Percentiles rank a stretch among this genome's conserved stretches.
Evolutionary conservation across 164 flowering plant species (phyloP).

Genomic region (Berberis thunbergii): DNA sequence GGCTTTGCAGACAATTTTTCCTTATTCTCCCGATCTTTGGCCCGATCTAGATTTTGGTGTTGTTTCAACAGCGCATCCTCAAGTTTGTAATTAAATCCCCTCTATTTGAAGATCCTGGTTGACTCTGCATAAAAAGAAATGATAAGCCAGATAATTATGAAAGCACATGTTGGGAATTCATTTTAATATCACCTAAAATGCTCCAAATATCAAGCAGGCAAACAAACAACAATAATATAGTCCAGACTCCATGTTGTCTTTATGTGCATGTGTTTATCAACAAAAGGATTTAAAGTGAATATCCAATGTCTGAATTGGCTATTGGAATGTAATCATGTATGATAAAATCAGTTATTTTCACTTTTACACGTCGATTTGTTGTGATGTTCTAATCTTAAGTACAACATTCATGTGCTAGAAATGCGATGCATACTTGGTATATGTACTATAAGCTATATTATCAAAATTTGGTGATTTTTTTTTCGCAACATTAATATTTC

Average conservation of each 20-base stretch:
- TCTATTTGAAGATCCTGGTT: conserved; percentile 11
- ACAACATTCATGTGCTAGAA: no score
- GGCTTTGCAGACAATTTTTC: conserved; percentile 48
- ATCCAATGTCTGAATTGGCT: no score
- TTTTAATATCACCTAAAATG: not conserved
- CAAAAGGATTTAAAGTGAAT: no score
- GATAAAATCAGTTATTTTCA: no score
- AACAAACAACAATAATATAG: not conserved
- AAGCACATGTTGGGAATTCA: not conserved
- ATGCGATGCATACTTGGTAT: no score
- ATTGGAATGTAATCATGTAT: no score
- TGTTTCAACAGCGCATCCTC: conserved; percentile 67
- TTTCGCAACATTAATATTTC: no score
- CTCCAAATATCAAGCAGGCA: not conserved
- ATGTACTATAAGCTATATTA: no score
- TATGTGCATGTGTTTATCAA: no score
- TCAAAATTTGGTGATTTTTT: no score
- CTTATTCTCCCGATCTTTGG: conserved; percentile 31
- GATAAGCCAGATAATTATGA: not conserved
- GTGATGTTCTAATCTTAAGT: no score
- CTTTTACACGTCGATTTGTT: no score
- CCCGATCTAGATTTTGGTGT: conserved; percentile 45
- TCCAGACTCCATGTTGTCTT: not conserved
- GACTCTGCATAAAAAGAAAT: conserved; percentile 19
- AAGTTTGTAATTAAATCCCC: conserved; percentile 54